Evolutionary conservation across 164 flowering plant species (phyloP).

Genomic region (Aristolochia californica): DNA sequence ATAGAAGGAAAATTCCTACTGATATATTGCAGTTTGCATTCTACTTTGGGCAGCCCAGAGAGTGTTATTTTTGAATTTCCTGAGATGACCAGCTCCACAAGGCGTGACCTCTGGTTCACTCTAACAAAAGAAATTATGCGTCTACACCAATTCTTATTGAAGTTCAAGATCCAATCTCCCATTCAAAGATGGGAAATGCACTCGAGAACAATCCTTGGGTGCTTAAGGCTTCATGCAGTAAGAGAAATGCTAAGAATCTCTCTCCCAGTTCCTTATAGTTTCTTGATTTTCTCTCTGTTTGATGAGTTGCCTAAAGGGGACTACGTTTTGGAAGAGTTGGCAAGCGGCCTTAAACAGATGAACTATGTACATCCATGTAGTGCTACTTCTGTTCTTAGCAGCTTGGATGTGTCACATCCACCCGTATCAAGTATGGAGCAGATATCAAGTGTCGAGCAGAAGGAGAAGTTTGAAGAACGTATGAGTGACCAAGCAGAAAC

Average conservation of each 20-base stretch:
- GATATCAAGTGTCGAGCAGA: constrained; percentile 6
- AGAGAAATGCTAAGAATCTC: constrained; percentile 82
- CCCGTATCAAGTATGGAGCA: constrained; percentile 11
- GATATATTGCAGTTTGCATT: no score
- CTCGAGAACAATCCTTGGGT: constrained; percentile 59
- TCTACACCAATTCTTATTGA: constrained; percentile 46
- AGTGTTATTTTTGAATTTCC: constrained; percentile 76
- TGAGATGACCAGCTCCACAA: constrained; percentile 83
- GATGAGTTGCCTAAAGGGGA: constrained; percentile 93
- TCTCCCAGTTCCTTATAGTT: constrained; percentile 63
- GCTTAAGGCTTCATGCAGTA: constrained; percentile 81
- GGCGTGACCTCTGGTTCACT: constrained; percentile 89
- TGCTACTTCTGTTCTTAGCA: constrained; percentile 52
- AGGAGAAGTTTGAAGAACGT: constrained; percentile 20
- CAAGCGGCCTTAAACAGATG: constrained; percentile 38
- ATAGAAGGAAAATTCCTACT: no score
- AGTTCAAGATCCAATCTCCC: constrained; percentile 35
- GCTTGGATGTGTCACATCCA: constrained; percentile 30
- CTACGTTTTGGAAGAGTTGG: constrained; percentile 63
- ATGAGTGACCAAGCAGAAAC: constrained; percentile 18
- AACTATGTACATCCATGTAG: constrained; percentile 44
- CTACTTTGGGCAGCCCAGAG: constrained; percentile 45
- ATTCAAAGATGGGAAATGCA: constrained; percentile 73
- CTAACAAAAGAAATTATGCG: constrained; percentile 61
- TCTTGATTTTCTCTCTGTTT: constrained; percentile 66